These are phyloP conservation scores for Camelina laxa DNA, from an alignment of 345 rosid species.

Conservation along the genomic window DNA sequence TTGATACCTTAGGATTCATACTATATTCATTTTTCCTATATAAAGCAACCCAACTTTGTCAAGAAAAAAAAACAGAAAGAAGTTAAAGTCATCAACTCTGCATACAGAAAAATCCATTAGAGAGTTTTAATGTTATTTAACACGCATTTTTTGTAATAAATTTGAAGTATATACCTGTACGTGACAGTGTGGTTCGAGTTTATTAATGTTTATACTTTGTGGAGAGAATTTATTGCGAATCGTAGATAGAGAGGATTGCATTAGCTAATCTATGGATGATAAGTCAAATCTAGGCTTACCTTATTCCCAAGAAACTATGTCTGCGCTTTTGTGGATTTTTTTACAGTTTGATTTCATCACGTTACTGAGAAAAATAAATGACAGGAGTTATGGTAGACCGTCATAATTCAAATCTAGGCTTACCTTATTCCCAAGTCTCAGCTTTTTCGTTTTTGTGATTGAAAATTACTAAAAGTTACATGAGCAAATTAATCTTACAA, in stretches of 20 bases:
- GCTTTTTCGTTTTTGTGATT: conserved; percentile 9
- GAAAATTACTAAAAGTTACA: too few species aligned
- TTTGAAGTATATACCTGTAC: neutral
- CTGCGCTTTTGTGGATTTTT: conserved; percentile 8
- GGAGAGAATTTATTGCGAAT: conserved; percentile 5
- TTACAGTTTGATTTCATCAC: conserved; percentile 12
- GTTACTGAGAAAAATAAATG: conserved; percentile 2
- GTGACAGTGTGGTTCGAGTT: neutral
- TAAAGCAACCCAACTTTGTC: conserved; percentile 27
- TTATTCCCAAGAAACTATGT: conserved; percentile 27
- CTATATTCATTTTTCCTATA: neutral
- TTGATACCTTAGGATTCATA: conserved; percentile 1
- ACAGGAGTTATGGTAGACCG: conserved; percentile 14
- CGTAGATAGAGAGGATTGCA: conserved; percentile 14
- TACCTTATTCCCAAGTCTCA: too few species aligned
- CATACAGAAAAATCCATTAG: neutral
- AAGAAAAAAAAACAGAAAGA: neutral
- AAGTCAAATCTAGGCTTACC: conserved; percentile 36
- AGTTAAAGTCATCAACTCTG: neutral
- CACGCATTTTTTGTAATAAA: neutral
- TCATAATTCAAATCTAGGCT: too few species aligned
- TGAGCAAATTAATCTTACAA: neutral
- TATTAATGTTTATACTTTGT: neutral
- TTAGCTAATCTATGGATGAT: conserved; percentile 26
- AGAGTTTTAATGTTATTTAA: neutral